Evolutionary conservation across 805 yeast genomes (phyloP), one percentile per base, ranked within the genome.

Genomic region (Starmerella apicola): DNA sequence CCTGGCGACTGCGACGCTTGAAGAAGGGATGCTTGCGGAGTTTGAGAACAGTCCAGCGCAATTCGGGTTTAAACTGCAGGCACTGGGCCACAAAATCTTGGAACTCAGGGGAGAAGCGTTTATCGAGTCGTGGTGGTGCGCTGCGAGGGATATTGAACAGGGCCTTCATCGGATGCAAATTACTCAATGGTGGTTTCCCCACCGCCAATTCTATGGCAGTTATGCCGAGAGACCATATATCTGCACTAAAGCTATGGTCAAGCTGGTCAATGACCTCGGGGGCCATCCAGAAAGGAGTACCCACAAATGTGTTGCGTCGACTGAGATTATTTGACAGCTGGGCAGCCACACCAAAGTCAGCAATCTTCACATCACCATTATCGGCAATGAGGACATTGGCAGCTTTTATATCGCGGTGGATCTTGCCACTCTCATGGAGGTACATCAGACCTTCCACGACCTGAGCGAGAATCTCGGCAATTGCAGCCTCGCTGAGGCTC

Each of bases 321-420:
- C 72, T 66, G 42, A 73, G 61, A 50, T 72, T 67, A 37, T 76
- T 77, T 2, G 76, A 67, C 4, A 74, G 66, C 50, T 77, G 81
- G 1, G 96, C 82, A 1, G 97, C 94, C 9, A 88, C 95, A 1
- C 97, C 97, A 60, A 88, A 88, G 58, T 88, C 98, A 2, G 95
- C 96, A 36, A 88, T 68, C 52, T 88, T 91, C 12, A 84, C 88
- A 8, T 71, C 76, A 3, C 93, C 86, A 10, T 67, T 60, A 2
- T 70, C 69, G 16, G 83, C 76, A 15, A 86, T 57, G 25, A 88
- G 62, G 19, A 88, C 74, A 57, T 88, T 88, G 0, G 95, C 97
- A 2, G 96, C 94, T 56, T 86, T 88, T 38, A 88, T 81, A 58
- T 88, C 97, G 44, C 97, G 63, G 56, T 88, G 98, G 32, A 88